Percentiles rank a stretch among this genome's conserved stretches.
Evolutionary conservation across 192 early-diverging fungal species (phyloP).

Genomic region (Allomyces macrogynus): DNA sequence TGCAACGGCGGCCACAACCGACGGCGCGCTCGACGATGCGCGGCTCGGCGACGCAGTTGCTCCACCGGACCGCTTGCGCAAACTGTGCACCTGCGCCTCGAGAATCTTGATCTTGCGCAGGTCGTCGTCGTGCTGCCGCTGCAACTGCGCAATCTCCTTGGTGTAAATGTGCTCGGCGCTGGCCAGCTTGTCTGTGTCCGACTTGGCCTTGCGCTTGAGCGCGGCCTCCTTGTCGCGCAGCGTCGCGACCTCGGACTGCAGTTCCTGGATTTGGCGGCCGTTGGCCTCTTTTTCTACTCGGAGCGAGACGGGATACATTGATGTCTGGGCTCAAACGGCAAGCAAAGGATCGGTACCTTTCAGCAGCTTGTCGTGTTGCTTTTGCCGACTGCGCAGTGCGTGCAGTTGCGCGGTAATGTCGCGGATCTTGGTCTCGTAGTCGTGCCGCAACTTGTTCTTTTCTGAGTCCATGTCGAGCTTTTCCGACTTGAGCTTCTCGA

Average conservation of each 20-base stretch:
- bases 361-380: not conserved
- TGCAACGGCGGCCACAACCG: no score
- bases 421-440: not conserved
- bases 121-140: not conserved
- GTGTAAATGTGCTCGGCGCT: not conserved
- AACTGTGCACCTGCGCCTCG: not conserved
- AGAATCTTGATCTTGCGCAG: not conserved
- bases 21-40: no score
- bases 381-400: not conserved
- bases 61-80: not conserved
- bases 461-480: not conserved
- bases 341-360: no score
- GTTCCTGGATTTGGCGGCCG: not conserved
- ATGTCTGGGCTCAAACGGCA: no score
- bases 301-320: no score
- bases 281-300: not conserved
- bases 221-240: not conserved
- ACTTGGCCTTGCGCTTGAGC: not conserved
- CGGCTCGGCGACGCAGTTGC: no score
- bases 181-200: not conserved
- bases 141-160: not conserved
- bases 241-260: not conserved
- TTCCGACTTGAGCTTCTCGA: not conserved
- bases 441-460: not conserved
- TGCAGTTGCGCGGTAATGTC: not conserved